A percentile compares a stretch with the other conserved stretches of the same genome.
These are phyloP conservation scores for Gloeopeniophorella convolvens DNA, from an alignment of 768 basidiomycete species.

Conservation along the genomic window DNA sequence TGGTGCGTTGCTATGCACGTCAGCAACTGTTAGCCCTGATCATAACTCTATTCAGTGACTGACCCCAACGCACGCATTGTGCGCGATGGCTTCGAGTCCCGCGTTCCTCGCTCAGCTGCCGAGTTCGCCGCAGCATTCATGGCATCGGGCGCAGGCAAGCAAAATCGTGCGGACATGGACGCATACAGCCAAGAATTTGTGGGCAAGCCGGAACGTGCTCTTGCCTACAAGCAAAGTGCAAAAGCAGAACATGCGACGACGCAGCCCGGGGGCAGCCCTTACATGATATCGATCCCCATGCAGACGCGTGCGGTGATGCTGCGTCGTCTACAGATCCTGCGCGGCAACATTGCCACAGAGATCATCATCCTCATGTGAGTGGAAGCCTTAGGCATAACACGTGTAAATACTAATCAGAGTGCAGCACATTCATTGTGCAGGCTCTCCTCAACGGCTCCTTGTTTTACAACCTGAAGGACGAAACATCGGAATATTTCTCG, in stretches of 20 bases:
- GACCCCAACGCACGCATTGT: constrained; percentile 52
- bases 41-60: constrained; percentile 33
- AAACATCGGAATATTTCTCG: constrained; percentile 62
- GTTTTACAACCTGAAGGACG: constrained; percentile 49
- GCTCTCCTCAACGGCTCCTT: constrained; percentile 55
- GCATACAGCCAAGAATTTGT: constrained; percentile 40
- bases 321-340: constrained; percentile 31
- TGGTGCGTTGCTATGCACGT: constrained; percentile 21
- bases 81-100: constrained; percentile 34
- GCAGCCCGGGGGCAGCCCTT: constrained; percentile 34
- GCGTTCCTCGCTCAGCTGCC: constrained; percentile 45
- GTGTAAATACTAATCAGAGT: too few relatives aligned
- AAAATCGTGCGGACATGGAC: constrained; percentile 42
- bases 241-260: constrained; percentile 44
- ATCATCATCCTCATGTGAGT: constrained; percentile 26
- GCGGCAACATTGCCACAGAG: constrained; percentile 27
- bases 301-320: constrained; percentile 32
- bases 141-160: constrained; percentile 33
- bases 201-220: constrained; percentile 36
- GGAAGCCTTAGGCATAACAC: too few relatives aligned
- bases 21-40: background rate
- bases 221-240: constrained; percentile 43
- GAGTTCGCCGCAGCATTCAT: constrained; percentile 42
- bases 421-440: constrained; percentile 50
- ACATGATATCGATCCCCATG: constrained; percentile 31